These are phyloP conservation scores for Pythium biforme DNA, from an alignment of 352 stramenopile species.

Conservation along the genomic window DNA sequence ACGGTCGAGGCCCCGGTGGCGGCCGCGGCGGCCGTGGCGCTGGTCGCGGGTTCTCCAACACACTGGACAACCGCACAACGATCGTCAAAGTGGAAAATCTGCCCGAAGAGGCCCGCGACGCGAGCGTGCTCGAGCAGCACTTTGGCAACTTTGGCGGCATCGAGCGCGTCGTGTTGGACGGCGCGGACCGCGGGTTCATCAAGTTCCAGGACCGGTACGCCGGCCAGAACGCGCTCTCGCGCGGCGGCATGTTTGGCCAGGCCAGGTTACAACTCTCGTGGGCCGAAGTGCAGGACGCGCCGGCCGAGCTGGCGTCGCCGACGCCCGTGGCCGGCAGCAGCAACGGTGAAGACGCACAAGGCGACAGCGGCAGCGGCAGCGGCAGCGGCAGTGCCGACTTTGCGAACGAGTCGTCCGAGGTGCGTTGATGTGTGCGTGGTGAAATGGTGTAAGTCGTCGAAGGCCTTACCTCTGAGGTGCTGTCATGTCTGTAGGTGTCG, in stretches of 20 bases:
- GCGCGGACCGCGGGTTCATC: slow-evolving; percentile 57
- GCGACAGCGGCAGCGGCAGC: neutral
- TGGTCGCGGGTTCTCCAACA: slow-evolving; percentile 49
- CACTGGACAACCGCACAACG: slow-evolving; percentile 83
- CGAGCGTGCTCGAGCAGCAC: slow-evolving; percentile 79
- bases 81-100: slow-evolving; percentile 79
- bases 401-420: slow-evolving; percentile 21
- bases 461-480: no score
- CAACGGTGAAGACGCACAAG: neutral
- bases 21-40: slow-evolving; percentile 43
- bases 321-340: slow-evolving; percentile 4
- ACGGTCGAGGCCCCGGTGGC: slow-evolving; percentile 26
- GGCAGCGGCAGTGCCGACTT: neutral
- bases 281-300: slow-evolving; percentile 61
- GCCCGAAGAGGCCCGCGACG: slow-evolving; percentile 70
- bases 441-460: neutral
- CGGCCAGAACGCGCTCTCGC: slow-evolving; percentile 62
- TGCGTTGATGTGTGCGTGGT: slow-evolving; percentile 13
- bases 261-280: slow-evolving; percentile 60
- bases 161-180: slow-evolving; percentile 70
- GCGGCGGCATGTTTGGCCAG: slow-evolving; percentile 58
- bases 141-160: slow-evolving; percentile 86
- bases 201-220: slow-evolving; percentile 84
- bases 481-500: slow-evolving; percentile 10
- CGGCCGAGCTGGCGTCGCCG: slow-evolving; percentile 35